Evolutionary conservation across 371 early-diverging fungal genomes (phyloP).

Genomic region (Chytridium lagenaria): DNA sequence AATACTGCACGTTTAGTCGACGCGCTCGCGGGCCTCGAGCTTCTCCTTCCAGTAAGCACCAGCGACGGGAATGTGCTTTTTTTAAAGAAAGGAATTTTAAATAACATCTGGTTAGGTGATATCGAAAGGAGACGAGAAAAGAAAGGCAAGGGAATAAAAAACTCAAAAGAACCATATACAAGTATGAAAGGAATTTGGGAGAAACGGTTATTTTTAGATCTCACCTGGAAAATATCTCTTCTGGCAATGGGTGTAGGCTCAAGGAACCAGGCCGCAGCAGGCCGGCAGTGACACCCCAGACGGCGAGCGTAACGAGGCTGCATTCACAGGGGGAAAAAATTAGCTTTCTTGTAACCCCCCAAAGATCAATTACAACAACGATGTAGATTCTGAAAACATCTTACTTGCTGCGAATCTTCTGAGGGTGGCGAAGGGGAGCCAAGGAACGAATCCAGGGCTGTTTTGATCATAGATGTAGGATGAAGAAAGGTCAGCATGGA

Average conservation of each 20-base stretch:
- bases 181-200: too few relatives aligned
- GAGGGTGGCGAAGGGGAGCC: constrained; percentile 30
- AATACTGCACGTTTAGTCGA: constrained; percentile 46
- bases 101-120: too few relatives aligned
- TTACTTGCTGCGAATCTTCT: constrained; percentile 39
- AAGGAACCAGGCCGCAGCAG: constrained; percentile 44
- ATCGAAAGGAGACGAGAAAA: too few relatives aligned
- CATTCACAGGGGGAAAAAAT: not conserved
- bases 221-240: constrained; percentile 42
- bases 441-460: constrained; percentile 45
- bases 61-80: constrained; percentile 46
- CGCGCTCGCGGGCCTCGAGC: constrained; percentile 42
- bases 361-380: too few relatives aligned
- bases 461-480: not conserved
- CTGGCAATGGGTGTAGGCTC: constrained; percentile 52
- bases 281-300: constrained; percentile 48
- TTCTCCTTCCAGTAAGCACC: constrained; percentile 51
- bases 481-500: not conserved
- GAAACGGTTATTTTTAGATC: not conserved
- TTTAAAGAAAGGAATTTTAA: too few relatives aligned
- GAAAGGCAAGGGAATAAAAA: too few relatives aligned
- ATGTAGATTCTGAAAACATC: too few relatives aligned
- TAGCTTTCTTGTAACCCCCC: not conserved
- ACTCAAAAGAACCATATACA: too few relatives aligned
- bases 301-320: constrained; percentile 39